Evolutionary conservation across 2,329 filamentous ascomycete species (phyloP).

Genomic region (Penicillium sumatraense): DNA sequence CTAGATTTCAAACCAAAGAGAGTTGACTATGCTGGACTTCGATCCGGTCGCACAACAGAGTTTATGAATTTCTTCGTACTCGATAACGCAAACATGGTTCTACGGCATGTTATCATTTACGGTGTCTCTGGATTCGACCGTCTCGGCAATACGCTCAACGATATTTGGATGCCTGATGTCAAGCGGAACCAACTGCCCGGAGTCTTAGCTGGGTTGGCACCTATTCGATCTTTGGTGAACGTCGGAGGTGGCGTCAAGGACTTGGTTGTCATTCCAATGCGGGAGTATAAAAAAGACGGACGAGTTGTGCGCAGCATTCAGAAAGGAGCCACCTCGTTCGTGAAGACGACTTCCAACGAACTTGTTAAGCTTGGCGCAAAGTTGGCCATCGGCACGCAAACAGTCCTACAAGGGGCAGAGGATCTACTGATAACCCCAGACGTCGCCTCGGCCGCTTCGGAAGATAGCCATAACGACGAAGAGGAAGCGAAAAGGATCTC

Average conservation of each 20-base stretch:
- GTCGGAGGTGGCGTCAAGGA: constrained; percentile 86
- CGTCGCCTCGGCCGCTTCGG: constrained; percentile 49
- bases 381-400: constrained; percentile 91
- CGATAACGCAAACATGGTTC: constrained; percentile 82
- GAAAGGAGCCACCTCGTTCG: constrained; percentile 88
- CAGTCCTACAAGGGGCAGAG: constrained; percentile 87
- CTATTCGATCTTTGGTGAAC: constrained; percentile 87
- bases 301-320: constrained; percentile 88
- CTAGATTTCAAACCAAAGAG: constrained; percentile 98
- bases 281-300: constrained; percentile 92
- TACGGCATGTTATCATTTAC: constrained; percentile 90
- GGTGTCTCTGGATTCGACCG: constrained; percentile 89
- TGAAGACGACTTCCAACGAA: constrained; percentile 89
- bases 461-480: constrained; percentile 66
- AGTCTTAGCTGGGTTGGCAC: constrained; percentile 85
- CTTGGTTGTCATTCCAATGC: constrained; percentile 85
- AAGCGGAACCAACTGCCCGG: constrained; percentile 85
- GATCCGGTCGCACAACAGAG: constrained; percentile 92
- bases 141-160: constrained; percentile 86
- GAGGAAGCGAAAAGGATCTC: constrained; percentile 80
- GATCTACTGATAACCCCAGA: constrained; percentile 63
- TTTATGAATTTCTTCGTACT: constrained; percentile 99
- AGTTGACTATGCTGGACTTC: constrained; percentile 91
- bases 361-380: constrained; percentile 95
- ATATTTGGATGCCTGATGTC: constrained; percentile 96